These are phyloP conservation scores for Apiospora hydei DNA, from an alignment of 2,329 filamentous ascomycete species.

Conservation along the genomic window DNA sequence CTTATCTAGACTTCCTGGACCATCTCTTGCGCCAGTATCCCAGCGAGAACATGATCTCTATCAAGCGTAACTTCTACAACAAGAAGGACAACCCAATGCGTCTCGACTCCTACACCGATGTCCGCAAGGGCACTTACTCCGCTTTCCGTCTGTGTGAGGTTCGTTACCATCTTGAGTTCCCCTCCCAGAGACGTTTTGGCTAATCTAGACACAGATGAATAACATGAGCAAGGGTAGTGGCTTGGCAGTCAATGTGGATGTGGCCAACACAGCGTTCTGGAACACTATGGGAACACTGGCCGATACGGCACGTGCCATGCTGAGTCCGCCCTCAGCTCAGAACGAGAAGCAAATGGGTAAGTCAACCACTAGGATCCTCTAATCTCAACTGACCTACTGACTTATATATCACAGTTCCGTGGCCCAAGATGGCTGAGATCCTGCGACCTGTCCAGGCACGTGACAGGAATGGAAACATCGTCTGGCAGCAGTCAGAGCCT, in stretches of 20 bases:
- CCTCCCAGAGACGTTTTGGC: background rate
- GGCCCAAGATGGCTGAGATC: constrained; percentile 36
- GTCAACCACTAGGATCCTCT: constrained; percentile 20
- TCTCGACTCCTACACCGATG: constrained; percentile 74
- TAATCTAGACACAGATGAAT: background rate
- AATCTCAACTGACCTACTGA: constrained; percentile 36
- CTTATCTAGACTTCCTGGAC: constrained; percentile 74
- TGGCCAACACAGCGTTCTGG: constrained; percentile 93
- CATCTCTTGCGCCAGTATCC: constrained; percentile 87
- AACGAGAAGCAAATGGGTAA: constrained; percentile 39
- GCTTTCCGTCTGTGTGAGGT: constrained; percentile 79
- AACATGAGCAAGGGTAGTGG: constrained; percentile 61
- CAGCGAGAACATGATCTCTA: constrained; percentile 68
- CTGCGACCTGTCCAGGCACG: constrained; percentile 46
- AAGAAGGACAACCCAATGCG: constrained; percentile 53
- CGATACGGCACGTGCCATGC: constrained; percentile 41
- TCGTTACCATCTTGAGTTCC: constrained; percentile 27
- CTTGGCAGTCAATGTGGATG: constrained; percentile 86
- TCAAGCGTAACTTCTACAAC: constrained; percentile 86
- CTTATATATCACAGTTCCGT: constrained; percentile 38
- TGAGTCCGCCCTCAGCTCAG: constrained; percentile 35
- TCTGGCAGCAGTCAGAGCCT: constrained; percentile 52
- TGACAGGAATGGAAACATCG: constrained; percentile 31
- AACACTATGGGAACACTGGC: constrained; percentile 49
- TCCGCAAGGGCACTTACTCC: constrained; percentile 88